Conservation (phyloP, 148 eudicot species). For the Dianthus caryophyllus region DNA sequence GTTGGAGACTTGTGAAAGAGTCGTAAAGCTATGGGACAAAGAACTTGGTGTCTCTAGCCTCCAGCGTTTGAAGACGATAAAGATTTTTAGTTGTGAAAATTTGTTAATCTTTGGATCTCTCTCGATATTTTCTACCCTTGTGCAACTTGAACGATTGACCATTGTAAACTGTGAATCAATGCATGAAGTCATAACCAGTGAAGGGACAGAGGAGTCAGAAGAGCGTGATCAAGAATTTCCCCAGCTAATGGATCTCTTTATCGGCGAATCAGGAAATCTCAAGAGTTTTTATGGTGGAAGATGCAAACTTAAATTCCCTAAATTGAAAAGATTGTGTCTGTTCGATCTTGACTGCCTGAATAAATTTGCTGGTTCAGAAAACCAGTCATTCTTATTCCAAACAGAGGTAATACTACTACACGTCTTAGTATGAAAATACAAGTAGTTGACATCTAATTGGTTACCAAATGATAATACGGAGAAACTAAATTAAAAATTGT, state of each 20-base stretch:
- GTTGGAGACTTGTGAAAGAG: not conserved
- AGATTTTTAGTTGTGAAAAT: not conserved
- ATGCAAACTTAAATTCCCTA: too few relatives aligned
- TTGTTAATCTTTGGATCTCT: not conserved
- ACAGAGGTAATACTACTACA: not conserved
- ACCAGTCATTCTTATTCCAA: not conserved
- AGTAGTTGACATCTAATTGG: not conserved
- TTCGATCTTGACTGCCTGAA: too few relatives aligned
- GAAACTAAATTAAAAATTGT: not conserved
- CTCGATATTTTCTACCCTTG: not conserved
- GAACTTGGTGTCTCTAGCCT: too few relatives aligned
- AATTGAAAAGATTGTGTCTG: too few relatives aligned
- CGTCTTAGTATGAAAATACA: too few relatives aligned
- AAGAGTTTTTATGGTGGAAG: not conserved
- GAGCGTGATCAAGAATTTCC: not conserved
- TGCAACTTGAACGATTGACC: not conserved
- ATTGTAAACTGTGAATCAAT: accelerated
- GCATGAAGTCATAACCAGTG: too few relatives aligned
- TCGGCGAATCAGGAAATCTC: not conserved
- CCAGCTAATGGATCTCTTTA: not conserved
- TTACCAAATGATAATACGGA: not conserved
- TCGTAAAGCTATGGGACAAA: conserved; percentile 9
- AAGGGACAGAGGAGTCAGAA: not conserved
- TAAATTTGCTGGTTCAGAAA: too few relatives aligned
- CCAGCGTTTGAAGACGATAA: not conserved